Evolutionary conservation across 2,329 filamentous ascomycete genomes (phyloP), one percentile per base, ranked within the genome.

Genomic region (Pseudophaeomoniella oleicola): DNA sequence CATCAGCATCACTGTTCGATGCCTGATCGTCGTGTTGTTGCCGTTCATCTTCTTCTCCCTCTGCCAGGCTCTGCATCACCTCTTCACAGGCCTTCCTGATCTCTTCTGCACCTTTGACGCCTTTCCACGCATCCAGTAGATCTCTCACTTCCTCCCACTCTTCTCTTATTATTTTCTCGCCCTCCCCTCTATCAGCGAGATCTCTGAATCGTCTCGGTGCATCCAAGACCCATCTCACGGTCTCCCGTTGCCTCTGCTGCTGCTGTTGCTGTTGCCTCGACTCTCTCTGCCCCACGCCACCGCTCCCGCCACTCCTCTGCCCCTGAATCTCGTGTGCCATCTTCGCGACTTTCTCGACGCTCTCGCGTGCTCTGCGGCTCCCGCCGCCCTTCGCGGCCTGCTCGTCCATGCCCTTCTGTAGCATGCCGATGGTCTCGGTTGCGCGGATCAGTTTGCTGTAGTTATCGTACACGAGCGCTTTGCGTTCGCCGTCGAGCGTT

Each of bases 401-500:
- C 34, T 62, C 59, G 44, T 65, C 62, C 56, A 67, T 64, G 39
- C 60, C 64, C 39, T 49, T 51, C 19, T 63, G 53, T 63, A 67
- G 66, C 62, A 83, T 85, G 35, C 82, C 73, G 50, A 98, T 98
- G 3, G 88, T 96, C 58, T 94, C 88, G 9, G 92, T 94, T 1
- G 90, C 90, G n/a, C 80, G 75, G 46, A 98, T 94, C 46, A 98
- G 63, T 61, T 96, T 96, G 47, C 81, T 90, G 58, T 96, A 98
- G 55, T 98, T 98, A 56, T 98, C 88, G 57, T 98, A 98, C 3
- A 98, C 90, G 42, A 98, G 63, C 2, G 88, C 87, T 62, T 98
- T 98, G 58, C 90, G 81, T 67, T 98, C 90, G 16, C 88, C 88
- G 51, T 96, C 90, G 13, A 98, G 67, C 2, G 84, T 87, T 27